Evolutionary conservation across 139 green algal genomes (phyloP), one percentile per base, ranked within the genome.

Genomic region (Tetraselmis chui): DNA sequence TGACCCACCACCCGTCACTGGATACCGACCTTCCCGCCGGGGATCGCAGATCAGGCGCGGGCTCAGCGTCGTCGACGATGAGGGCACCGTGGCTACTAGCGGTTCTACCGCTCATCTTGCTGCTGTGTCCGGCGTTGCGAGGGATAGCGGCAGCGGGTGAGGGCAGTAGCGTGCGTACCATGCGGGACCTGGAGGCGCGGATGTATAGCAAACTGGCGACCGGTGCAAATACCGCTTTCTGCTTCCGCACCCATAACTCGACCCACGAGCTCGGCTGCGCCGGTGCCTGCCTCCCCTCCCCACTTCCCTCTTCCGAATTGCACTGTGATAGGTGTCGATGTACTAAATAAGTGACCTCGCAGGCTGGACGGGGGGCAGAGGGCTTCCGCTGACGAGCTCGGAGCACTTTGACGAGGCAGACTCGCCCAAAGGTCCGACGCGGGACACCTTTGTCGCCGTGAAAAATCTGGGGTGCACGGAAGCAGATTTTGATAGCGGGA

Each of bases 181-280:
- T 85, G 1, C 59, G 77, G 29, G 79, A 86, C 25, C 29, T 92
- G 27, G 29, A 81, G 29, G 11, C 59, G 1, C 59, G 76, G 0
- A 89, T 92, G 67, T 91, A 91, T 76, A 84, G 78, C 0, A 31
- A 82, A 18, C 77, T 85, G 76, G 28, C 29, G 2, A 29, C 18
- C 5, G 18, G 18, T 18, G 45, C 45, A 5, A 67, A 28, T 28
- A 75, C 76, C 29, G 84, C 81, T 22, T 86, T 79, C 2, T 88
- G 82, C 75, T 84, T 91, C 75, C 86, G 82, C 11, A 30, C 92
- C 77, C 85, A 91, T 0, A 88, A 88, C 29, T 80, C 84, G 28
- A 86, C 59, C 2, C 84, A 85, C 11, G 59, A 11, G 1, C 27
- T 91, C 0, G 89, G 89, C 28, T 92, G 89, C 59, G 76, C 87